Evolutionary conservation across 108 stramenopile genomes (phyloP).

Genomic region (Bacterosira constricta): DNA sequence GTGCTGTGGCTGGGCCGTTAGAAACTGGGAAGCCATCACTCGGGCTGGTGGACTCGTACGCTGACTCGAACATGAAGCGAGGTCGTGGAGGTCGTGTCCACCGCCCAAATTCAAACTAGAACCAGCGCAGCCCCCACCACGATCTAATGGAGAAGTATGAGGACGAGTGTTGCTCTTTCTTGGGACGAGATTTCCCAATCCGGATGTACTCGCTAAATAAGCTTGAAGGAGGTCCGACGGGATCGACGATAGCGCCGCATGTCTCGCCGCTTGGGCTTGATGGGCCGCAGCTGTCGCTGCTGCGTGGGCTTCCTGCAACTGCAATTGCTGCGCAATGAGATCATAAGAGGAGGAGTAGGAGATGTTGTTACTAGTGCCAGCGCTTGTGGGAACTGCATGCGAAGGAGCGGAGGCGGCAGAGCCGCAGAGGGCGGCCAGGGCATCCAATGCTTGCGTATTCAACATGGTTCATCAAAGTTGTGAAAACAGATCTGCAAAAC

Average conservation of each 20-base stretch:
- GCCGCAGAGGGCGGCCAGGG: conserved; percentile 65
- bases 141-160: too few relatives aligned
- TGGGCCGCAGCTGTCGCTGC: conserved; percentile 28
- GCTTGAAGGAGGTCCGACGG: conserved; percentile 5
- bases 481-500: too few relatives aligned
- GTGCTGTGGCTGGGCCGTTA: too few relatives aligned
- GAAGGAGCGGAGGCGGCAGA: conserved; percentile 18
- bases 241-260: neutral
- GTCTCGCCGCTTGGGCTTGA: too few relatives aligned
- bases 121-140: too few relatives aligned
- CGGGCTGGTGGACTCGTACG: too few relatives aligned
- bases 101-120: too few relatives aligned
- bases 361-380: conserved; percentile 34
- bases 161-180: neutral
- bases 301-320: conserved; percentile 9
- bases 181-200: neutral
- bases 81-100: too few relatives aligned
- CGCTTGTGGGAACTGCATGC: neutral
- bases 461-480: too few relatives aligned
- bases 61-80: too few relatives aligned
- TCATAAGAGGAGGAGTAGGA: too few relatives aligned
- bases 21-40: too few relatives aligned
- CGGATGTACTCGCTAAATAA: conserved; percentile 2
- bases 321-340: conserved; percentile 17
- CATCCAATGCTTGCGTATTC: conserved; percentile 68